Evolutionary conservation across 371 early-diverging fungal species (phyloP).

Genomic region (Mucor ambiguus): DNA sequence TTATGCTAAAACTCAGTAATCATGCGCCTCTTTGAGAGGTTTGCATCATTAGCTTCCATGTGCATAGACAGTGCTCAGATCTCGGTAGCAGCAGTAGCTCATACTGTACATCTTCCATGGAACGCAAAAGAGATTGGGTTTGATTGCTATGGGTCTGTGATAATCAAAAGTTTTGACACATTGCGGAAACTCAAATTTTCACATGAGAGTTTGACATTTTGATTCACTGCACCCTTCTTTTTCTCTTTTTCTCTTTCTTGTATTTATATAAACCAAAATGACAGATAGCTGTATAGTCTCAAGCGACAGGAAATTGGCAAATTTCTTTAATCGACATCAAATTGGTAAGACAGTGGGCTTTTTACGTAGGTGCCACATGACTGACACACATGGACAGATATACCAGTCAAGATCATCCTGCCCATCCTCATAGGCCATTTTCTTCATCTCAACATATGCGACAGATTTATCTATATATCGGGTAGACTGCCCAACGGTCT

Average conservation of each 20-base stretch:
- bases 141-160: not conserved
- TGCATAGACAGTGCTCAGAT: not conserved
- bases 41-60: not conserved
- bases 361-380: not conserved
- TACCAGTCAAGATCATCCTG: conserved; percentile 8
- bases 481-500: conserved; percentile 40
- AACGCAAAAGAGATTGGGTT: not conserved
- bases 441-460: conserved; percentile 34
- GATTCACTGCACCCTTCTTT: not conserved
- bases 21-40: not conserved
- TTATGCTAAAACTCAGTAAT: not conserved
- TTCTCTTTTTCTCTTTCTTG: conserved; percentile 45
- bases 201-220: not conserved
- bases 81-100: not conserved
- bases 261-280: conserved; percentile 44
- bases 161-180: not conserved
- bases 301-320: not conserved
- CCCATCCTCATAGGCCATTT: conserved; percentile 30
- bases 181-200: not conserved
- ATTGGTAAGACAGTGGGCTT: not conserved
- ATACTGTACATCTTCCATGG: not conserved
- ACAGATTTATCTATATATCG: conserved; percentile 52
- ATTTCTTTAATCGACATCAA: not conserved
- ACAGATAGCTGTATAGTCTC: conserved; percentile 14
- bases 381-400: not conserved